phyloP scores from a whole-genome alignment of 805 yeast genomes.

The Ogataea neopini region DNA sequence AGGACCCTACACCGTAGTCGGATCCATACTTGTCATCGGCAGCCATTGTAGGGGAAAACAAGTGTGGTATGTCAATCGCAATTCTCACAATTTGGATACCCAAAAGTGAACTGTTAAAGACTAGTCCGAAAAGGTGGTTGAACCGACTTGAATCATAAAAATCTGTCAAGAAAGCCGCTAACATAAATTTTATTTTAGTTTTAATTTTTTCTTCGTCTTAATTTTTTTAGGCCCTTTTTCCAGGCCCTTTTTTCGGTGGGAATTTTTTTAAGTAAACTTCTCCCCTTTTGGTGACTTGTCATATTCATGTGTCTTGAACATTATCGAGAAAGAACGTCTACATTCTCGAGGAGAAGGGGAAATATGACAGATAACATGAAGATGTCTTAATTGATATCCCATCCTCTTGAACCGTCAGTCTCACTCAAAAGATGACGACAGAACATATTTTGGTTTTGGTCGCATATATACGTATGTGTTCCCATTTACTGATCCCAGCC shows the following conservation, averaged over 20 bases:
- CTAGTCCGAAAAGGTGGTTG: background rate
- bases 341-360: background rate
- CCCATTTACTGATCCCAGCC: background rate
- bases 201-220: background rate
- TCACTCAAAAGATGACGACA: background rate
- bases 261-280: background rate
- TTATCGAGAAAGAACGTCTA: too few relatives aligned
- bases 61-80: too few relatives aligned
- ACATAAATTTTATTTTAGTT: background rate
- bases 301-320: background rate
- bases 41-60: background rate
- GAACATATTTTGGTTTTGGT: background rate
- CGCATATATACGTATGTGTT: background rate
- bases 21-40: background rate
- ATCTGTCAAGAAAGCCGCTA: conserved; percentile 5
- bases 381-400: background rate
- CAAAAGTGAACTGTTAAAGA: background rate
- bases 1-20: background rate
- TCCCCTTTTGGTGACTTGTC: background rate
- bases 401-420: background rate
- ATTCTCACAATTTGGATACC: too few relatives aligned
- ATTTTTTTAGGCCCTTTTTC: background rate
- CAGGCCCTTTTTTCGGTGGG: background rate
- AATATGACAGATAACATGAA: background rate
- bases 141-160: background rate